These are phyloP conservation scores for Euphorbia celastroides DNA, from an alignment of 441 rosid genomes.

Conservation along the genomic window DNA sequence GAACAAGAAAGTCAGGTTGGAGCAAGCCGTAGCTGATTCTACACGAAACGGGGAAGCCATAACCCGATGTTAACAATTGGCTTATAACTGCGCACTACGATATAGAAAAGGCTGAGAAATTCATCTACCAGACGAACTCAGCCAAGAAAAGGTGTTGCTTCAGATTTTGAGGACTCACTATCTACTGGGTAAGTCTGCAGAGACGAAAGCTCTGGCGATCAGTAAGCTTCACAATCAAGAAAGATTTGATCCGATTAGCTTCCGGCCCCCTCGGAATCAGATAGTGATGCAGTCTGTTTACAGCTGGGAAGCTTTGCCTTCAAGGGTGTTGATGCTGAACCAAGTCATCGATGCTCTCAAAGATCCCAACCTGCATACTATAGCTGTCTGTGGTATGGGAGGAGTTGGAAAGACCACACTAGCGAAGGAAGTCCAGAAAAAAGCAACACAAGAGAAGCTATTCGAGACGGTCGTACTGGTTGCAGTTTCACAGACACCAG, in stretches of 20 bases:
- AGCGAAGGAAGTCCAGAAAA: background rate
- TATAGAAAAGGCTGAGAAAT: background rate
- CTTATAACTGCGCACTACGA: background rate
- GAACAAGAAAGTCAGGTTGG: background rate
- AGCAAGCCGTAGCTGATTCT: background rate
- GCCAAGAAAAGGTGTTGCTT: background rate
- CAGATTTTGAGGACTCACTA: background rate
- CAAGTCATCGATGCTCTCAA: no score
- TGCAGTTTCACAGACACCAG: background rate
- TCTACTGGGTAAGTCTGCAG: background rate
- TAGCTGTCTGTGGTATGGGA: no score
- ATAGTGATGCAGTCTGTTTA: background rate
- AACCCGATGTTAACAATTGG: background rate
- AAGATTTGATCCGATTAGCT: background rate
- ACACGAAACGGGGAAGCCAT: background rate
- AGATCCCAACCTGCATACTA: no score
- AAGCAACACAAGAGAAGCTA: background rate
- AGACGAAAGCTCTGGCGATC: background rate
- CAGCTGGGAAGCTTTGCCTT: no score
- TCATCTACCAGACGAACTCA: no score
- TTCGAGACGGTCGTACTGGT: background rate
- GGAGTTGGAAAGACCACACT: background rate
- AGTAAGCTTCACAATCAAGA: background rate
- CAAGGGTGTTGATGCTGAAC: no score
- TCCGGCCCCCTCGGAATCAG: background rate